Conservation (phyloP, 1,139 yeast genomes). For the Diutina neorugosa region DNA sequence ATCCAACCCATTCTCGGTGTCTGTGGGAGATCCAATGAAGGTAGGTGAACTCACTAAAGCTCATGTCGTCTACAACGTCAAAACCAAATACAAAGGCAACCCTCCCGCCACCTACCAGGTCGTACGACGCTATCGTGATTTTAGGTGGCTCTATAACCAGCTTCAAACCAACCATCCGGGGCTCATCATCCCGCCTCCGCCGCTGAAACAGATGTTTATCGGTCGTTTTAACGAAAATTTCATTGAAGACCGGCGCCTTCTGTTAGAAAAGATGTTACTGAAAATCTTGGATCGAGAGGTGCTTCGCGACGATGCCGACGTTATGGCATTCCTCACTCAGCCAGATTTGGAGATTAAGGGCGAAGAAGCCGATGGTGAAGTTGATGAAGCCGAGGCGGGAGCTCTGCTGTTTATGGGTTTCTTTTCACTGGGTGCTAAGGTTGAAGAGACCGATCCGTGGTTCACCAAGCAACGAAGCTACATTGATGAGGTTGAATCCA, state of each 20-base stretch:
- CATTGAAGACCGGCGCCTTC: conserved; percentile 72
- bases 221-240: conserved; percentile 84
- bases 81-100: conserved; percentile 33
- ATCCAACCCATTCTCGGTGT: conserved; percentile 35
- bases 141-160: conserved; percentile 82
- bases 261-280: conserved; percentile 78
- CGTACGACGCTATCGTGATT: conserved; percentile 71
- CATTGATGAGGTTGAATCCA: conserved; percentile 62
- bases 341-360: background rate
- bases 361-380: conserved; percentile 1
- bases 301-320: conserved; percentile 1
- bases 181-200: conserved; percentile 89
- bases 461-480: conserved; percentile 59
- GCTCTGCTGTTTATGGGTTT: conserved; percentile 3
- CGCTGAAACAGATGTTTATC: conserved; percentile 78
- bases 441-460: conserved; percentile 69
- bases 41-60: conserved; percentile 86
- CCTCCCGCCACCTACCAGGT: conserved; percentile 29
- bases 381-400: conserved; percentile 2
- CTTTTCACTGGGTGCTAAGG: conserved; percentile 25
- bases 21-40: conserved; percentile 84
- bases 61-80: conserved; percentile 78
- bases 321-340: background rate
- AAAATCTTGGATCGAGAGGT: conserved; percentile 27
- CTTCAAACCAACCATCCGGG: conserved; percentile 84